These are phyloP conservation scores for Athelia sp. DNA, from an alignment of 1,284 basidiomycete genomes.

Conservation along the genomic window DNA sequence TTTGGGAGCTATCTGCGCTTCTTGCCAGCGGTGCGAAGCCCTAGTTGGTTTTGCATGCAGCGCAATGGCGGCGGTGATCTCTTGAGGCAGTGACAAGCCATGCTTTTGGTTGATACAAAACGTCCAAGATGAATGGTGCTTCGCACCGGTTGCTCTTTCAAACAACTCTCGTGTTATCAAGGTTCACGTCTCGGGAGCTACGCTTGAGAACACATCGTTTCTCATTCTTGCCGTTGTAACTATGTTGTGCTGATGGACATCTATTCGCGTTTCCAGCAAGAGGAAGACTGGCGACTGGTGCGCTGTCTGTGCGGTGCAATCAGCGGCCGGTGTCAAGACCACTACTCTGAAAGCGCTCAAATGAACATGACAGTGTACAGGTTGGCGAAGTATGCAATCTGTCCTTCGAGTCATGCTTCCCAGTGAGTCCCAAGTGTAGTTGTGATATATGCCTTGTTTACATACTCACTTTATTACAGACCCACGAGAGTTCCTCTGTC, in stretches of 20 bases:
- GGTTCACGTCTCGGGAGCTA: slow-evolving; percentile 77
- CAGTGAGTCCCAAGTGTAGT: slow-evolving; percentile 46
- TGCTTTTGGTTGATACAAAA: slow-evolving; percentile 82
- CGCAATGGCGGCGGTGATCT: slow-evolving; percentile 14
- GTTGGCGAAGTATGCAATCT: slow-evolving; percentile 77
- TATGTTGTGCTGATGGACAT: slow-evolving; percentile 12
- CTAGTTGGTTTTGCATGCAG: slow-evolving; percentile 42
- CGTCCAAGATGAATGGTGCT: slow-evolving; percentile 65
- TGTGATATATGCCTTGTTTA: neutral
- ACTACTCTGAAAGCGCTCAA: slow-evolving; percentile 26
- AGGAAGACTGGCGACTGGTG: slow-evolving; percentile 60
- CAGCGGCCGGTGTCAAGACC: slow-evolving; percentile 64
- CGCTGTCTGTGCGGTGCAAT: slow-evolving; percentile 77
- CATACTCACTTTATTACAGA: no score
- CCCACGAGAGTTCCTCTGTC: slow-evolving; percentile 66
- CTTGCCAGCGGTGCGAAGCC: slow-evolving; percentile 36
- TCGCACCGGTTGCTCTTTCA: slow-evolving; percentile 41
- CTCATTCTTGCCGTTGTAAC: slow-evolving; percentile 6
- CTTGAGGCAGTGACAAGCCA: slow-evolving; percentile 30
- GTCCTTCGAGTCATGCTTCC: slow-evolving; percentile 57
- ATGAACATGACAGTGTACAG: slow-evolving; percentile 46
- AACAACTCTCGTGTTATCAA: slow-evolving; percentile 80
- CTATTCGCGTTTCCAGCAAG: slow-evolving; percentile 30
- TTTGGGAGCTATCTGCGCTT: slow-evolving; percentile 16
- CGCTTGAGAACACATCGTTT: slow-evolving; percentile 65